Percentiles rank a stretch among this genome's conserved stretches.
These are phyloP conservation scores for Tricholoma flavovirens DNA, from an alignment of 768 basidiomycete genomes.

Conservation along the genomic window DNA sequence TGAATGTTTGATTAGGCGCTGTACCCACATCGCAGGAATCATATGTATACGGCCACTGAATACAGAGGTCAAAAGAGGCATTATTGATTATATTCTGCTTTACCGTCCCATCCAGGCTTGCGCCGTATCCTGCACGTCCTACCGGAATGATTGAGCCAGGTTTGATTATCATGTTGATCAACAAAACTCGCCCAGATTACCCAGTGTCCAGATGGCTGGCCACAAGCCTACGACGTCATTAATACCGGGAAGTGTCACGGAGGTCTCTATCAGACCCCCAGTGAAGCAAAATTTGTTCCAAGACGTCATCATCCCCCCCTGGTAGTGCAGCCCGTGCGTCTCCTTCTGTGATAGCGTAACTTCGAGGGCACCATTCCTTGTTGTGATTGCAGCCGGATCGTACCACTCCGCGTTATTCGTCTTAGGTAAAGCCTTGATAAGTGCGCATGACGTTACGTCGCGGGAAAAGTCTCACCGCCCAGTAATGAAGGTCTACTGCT, in stretches of 20 bases:
- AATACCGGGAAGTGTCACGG: slow-evolving; percentile 63
- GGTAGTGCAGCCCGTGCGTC: slow-evolving; percentile 69
- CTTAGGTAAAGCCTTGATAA: slow-evolving; percentile 21
- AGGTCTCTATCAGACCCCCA: slow-evolving; percentile 70
- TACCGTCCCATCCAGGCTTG: slow-evolving; percentile 75
- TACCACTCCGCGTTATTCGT: slow-evolving; percentile 87
- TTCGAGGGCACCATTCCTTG: slow-evolving; percentile 65
- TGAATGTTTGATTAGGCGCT: slow-evolving; percentile 71
- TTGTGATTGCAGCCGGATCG: slow-evolving; percentile 73
- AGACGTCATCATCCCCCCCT: slow-evolving; percentile 61
- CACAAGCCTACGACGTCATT: slow-evolving; percentile 64
- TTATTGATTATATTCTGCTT: slow-evolving; percentile 6
- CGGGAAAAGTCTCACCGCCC: slow-evolving; percentile 41
- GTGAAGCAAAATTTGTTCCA: slow-evolving; percentile 97
- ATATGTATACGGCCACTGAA: slow-evolving; percentile 77
- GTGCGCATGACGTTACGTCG: background rate
- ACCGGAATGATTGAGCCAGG: slow-evolving; percentile 3
- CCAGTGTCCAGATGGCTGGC: slow-evolving; percentile 81
- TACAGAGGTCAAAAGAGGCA: slow-evolving; percentile 4
- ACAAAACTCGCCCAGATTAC: slow-evolving; percentile 53
- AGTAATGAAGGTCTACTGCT: slow-evolving; percentile 76
- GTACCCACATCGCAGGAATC: slow-evolving; percentile 95
- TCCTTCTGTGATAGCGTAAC: slow-evolving; percentile 64
- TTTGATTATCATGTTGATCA: background rate
- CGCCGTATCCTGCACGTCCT: slow-evolving; percentile 87